These are phyloP conservation scores for Mortierella alpina DNA, from an alignment of 192 early-diverging fungal genomes.

Conservation along the genomic window DNA sequence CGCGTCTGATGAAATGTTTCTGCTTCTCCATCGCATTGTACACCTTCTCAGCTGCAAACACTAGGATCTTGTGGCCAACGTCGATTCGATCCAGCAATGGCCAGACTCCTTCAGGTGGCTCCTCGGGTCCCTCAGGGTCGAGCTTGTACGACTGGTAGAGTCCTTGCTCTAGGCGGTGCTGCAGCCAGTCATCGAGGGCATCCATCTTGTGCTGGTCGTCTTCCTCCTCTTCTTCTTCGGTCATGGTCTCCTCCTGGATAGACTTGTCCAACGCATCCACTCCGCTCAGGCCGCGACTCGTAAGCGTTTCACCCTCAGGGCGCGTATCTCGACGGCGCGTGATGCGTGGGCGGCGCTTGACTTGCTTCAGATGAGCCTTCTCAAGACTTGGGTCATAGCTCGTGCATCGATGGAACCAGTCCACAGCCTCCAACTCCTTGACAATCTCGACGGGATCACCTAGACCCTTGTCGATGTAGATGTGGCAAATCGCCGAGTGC, in stretches of 20 bases:
- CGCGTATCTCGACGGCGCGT: not conserved
- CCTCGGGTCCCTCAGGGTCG: slow-evolving; percentile 4
- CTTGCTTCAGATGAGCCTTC: slow-evolving; percentile 6
- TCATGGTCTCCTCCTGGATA: slow-evolving; percentile 3
- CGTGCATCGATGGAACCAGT: slow-evolving; percentile 6
- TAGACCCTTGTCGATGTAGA: slow-evolving; percentile 7
- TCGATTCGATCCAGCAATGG: slow-evolving; percentile 3
- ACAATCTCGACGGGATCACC: slow-evolving; percentile 5
- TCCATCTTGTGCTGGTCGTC: slow-evolving; percentile 4
- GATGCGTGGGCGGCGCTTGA: slow-evolving; percentile 6
- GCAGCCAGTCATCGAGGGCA: slow-evolving; percentile 9
- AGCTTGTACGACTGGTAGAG: not conserved
- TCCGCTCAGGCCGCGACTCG: not conserved
- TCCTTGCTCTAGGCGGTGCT: slow-evolving; percentile 1
- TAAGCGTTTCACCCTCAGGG: not conserved
- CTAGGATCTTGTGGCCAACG: not conserved
- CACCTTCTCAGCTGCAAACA: slow-evolving; percentile 2
- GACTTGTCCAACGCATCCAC: not conserved
- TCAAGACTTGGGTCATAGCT: slow-evolving; percentile 1
- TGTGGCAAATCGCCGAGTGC: slow-evolving; percentile 3
- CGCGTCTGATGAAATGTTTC: not conserved
- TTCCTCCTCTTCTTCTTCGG: slow-evolving; percentile 4
- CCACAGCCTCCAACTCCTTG: slow-evolving; percentile 1
- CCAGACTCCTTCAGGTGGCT: slow-evolving; percentile 2
- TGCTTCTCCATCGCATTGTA: not conserved